Percentiles rank a stretch among this genome's conserved stretches.
Conservation (phyloP, 2,329 filamentous ascomycete genomes). For the Seiridium unicorne region DNA sequence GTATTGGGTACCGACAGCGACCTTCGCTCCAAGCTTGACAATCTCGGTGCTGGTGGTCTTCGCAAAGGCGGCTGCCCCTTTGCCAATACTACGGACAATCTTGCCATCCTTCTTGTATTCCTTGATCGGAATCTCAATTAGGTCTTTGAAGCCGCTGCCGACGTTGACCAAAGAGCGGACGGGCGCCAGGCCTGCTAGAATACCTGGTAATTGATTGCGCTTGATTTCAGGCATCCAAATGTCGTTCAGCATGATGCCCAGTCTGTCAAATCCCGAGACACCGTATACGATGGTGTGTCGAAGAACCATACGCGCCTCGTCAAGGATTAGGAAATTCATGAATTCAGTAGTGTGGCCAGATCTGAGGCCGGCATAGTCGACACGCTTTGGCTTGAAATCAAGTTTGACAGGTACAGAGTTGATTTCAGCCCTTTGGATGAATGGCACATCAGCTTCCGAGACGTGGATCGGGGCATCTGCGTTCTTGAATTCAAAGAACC, state of each 20-base stretch:
- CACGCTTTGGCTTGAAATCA: conserved; percentile 98
- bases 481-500: conserved; percentile 98
- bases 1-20: conserved; percentile 94
- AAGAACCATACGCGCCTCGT: conserved; percentile 82
- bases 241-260: conserved; percentile 88
- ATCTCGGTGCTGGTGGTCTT: conserved; percentile 92
- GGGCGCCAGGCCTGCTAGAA: conserved; percentile 84
- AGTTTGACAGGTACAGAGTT: conserved; percentile 78
- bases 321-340: conserved; percentile 96
- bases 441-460: conserved; percentile 72
- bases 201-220: conserved; percentile 81
- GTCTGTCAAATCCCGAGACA: conserved; percentile 82
- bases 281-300: conserved; percentile 92
- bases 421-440: conserved; percentile 86
- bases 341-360: conserved; percentile 96
- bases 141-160: conserved; percentile 78
- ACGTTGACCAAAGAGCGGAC: conserved; percentile 92
- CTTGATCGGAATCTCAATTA: conserved; percentile 84
- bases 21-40: conserved; percentile 90
- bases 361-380: conserved; percentile 88
- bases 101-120: conserved; percentile 95
- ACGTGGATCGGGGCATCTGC: conserved; percentile 55
- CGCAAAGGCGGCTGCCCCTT: conserved; percentile 85
- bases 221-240: conserved; percentile 96
- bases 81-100: conserved; percentile 86